Evolutionary conservation across 1,284 basidiomycete genomes (phyloP), one percentile per base, ranked within the genome.

Genomic region (Gomphus bonarii): DNA sequence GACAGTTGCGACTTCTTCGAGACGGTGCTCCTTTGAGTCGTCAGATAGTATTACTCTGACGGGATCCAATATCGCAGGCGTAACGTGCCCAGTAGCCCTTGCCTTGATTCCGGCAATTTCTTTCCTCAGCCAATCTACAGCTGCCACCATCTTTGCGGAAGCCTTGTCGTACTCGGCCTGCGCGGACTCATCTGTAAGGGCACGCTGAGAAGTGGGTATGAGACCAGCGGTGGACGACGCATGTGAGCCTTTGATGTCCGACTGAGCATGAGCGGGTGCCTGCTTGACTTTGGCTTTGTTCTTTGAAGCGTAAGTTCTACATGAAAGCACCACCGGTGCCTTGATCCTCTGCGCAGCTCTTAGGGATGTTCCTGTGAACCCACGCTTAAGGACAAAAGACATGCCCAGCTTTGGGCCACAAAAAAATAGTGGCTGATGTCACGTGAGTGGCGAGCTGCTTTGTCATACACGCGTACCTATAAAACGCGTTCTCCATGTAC

Each of bases 1-100:
- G 35, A 91, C 78, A 0, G 86, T 88, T 1, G 88, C 84, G 18
- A 90, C 66, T 55, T 88, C 84, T 44, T 87, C 82, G 40, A 91
- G 67, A 44, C 69, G 72, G 50, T 75, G 67, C 11, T 73, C 69
- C 20, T 71, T 69, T 25, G 67, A 67, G 46, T 66, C 64, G 1
- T 69, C 70, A 0, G 78, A 74, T 6, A 80, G 62, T 58, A 72
- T 72, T 33, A 91, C 81, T 28, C 78, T 75, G 12, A 91, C 85
- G 0, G 83, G 78, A n/a, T 80, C 72, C 46, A 91, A 75, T 59
- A 91, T 62, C 2, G 76, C 76, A 5, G 88, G 85, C 0, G 84
- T 86, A 58, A 91, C 77, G 36, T 86, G 82, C 36, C 88, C 88
- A 58, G 74, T 80, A 1, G 84, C 85, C n/a, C 87, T 80, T 18